Evolutionary conservation across 495 filamentous ascomycete genomes (phyloP), one percentile per base, ranked within the genome.

Genomic region (Sabuloglossum arenarium): DNA sequence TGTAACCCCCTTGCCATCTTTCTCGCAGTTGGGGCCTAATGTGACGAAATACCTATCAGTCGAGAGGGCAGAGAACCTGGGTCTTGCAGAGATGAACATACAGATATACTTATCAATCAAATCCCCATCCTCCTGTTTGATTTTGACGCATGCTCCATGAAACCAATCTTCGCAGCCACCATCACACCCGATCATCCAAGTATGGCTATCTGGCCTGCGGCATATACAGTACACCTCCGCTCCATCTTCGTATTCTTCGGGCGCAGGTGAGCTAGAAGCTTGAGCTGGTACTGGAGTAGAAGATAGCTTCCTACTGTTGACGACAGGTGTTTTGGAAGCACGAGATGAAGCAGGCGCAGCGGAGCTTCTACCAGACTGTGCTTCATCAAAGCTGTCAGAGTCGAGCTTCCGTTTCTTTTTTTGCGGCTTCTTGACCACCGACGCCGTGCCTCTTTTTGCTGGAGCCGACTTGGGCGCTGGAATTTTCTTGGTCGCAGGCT

Each of bases 141-240:
- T 77, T 58, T 77, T 70, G 42, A 86, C 76, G 59, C 82, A 86
- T 47, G 74, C 75, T 27, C 79, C 79, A 62, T 86, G 82, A 58
- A 77, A 86, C 82, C 82, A 86, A 62, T 85, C 82, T 28, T 85
- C 78, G 58, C 82, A 86, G 6, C 70, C 75, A 14, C 80, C 80
- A 61, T 86, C 81, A 59, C 82, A 86, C 4, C 68, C 79, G 60
- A 86, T 82, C 82, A 86, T 86, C 77, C 80, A 83, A 11, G 74
- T 80, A 60, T 84, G 81, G 59, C 84, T 81, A 61, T 86, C 82
- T 16, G 79, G 79, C 57, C 74, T 74, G 49, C 81, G 75, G 59
- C 82, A 86, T 55, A 85, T 80, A 67, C 82, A 86, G 64, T 79
- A 86, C 14, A 81, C 31, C 37, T 72, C 70, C 32, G 71, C 70